Percentiles rank a stretch among this genome's conserved stretches.
Evolutionary conservation across 1,139 yeast species (phyloP).

Genomic region (Yamadazyma friedrichii): DNA sequence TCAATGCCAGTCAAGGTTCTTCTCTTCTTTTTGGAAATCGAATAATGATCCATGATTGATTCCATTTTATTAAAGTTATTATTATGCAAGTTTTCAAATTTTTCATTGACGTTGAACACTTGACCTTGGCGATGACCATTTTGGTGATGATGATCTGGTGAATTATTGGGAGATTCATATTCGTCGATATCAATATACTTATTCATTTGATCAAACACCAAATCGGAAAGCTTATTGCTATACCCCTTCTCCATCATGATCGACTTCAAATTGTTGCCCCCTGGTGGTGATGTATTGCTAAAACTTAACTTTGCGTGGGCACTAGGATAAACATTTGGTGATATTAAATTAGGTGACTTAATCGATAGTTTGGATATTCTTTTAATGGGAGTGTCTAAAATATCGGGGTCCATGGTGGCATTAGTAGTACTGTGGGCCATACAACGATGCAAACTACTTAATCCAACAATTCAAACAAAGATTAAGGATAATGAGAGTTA

Average conservation of each 20-base stretch:
- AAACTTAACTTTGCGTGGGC: too few relatives aligned
- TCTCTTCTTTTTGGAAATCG: constrained; percentile 28
- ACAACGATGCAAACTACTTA: too few relatives aligned
- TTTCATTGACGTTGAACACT: not conserved
- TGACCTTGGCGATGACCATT: not conserved
- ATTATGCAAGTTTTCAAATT: constrained; percentile 1
- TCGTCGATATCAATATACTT: constrained; percentile 16
- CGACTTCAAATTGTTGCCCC: constrained; percentile 1
- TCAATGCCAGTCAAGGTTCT: constrained; percentile 34
- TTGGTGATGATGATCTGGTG: constrained; percentile 3
- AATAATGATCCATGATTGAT: constrained; percentile 41
- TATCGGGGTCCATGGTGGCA: constrained; percentile 9
- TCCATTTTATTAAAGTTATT: constrained; percentile 30
- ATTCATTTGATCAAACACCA: constrained; percentile 43
- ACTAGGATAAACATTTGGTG: too few relatives aligned
- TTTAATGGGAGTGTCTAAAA: constrained; percentile 41
- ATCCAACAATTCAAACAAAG: too few relatives aligned
- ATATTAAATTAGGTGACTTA: constrained; percentile 26
- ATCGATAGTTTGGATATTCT: constrained; percentile 34
- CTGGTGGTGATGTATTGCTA: not conserved
- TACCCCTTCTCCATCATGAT: constrained; percentile 42
- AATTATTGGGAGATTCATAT: constrained; percentile 1
- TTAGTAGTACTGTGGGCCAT: not conserved
- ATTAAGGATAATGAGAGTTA: not conserved
- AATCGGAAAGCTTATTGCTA: constrained; percentile 39